These are phyloP conservation scores for Pyronema omphalodes DNA, from an alignment of 495 filamentous ascomycete genomes.

Conservation along the genomic window DNA sequence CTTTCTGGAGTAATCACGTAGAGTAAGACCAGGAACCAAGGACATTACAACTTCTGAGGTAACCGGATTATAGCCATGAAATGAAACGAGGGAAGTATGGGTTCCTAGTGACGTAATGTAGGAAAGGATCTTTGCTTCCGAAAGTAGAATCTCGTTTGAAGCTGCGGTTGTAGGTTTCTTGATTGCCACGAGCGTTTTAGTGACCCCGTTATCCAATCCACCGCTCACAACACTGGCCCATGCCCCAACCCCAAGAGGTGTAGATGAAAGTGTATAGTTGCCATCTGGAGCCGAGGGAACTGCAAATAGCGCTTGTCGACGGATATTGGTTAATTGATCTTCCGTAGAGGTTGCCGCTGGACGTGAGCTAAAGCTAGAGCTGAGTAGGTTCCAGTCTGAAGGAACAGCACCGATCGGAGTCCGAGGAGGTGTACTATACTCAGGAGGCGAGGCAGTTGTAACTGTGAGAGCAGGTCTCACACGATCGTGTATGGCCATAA, in stretches of 20 bases:
- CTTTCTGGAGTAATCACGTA: not conserved
- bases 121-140: conserved; percentile 14
- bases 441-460: too few species aligned
- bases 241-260: conserved; percentile 12
- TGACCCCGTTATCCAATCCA: not conserved
- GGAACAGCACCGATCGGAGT: too few species aligned
- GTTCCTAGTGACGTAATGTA: conserved; percentile 7
- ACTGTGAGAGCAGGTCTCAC: too few species aligned
- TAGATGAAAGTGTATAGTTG: too few species aligned
- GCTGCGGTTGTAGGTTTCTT: conserved; percentile 10
- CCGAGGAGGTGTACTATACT: too few species aligned
- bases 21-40: conserved; percentile 7
- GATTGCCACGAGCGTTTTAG: conserved; percentile 6
- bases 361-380: too few species aligned
- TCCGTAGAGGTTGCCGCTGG: too few species aligned
- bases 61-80: conserved; percentile 13
- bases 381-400: too few species aligned
- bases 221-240: conserved; percentile 12
- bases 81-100: conserved; percentile 4
- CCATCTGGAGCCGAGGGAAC: too few species aligned
- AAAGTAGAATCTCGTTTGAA: conserved; percentile 6
- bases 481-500: too few species aligned
- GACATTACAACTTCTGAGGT: conserved; percentile 11
- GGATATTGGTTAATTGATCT: too few species aligned
- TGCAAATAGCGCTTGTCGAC: too few species aligned